Evolutionary conservation across 2,329 filamentous ascomycete species (phyloP).

Genomic region (Phialophora expanda): DNA sequence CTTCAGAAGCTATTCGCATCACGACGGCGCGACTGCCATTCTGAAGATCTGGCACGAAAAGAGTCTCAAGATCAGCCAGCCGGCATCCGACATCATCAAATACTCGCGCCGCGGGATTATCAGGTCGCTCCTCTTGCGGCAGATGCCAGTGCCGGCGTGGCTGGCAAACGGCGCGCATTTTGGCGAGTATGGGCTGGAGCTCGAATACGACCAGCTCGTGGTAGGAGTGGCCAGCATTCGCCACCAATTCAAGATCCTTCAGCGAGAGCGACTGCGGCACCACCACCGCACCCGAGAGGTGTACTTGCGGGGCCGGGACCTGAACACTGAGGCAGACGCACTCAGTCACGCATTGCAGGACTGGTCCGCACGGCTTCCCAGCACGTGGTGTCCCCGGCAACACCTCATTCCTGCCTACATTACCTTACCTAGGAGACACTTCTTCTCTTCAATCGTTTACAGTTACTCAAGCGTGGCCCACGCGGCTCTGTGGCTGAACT

Average conservation of each 20-base stretch:
- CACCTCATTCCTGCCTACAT: slow-evolving; percentile 26
- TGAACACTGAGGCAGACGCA: slow-evolving; percentile 23
- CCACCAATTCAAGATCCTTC: slow-evolving; percentile 8
- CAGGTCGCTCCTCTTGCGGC: slow-evolving; percentile 40
- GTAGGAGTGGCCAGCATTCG: slow-evolving; percentile 38
- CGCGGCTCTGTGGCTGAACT: slow-evolving; percentile 40
- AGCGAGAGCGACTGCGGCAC: slow-evolving; percentile 9
- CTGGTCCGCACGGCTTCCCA: slow-evolving; percentile 27
- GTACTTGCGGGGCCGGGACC: slow-evolving; percentile 4
- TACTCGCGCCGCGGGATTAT: slow-evolving; percentile 42
- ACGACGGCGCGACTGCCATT: slow-evolving; percentile 43
- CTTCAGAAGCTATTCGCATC: slow-evolving; percentile 46
- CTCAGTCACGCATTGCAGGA: slow-evolving; percentile 26
- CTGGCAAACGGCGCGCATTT: slow-evolving; percentile 41
- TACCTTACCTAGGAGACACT: slow-evolving; percentile 27
- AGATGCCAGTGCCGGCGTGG: slow-evolving; percentile 42
- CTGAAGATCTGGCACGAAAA: slow-evolving; percentile 42
- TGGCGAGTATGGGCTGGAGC: slow-evolving; percentile 42
- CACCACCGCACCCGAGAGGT: slow-evolving; percentile 1
- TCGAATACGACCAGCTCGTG: slow-evolving; percentile 42
- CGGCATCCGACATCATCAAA: slow-evolving; percentile 40
- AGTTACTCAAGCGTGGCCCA: slow-evolving; percentile 37
- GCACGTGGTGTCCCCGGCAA: slow-evolving; percentile 18
- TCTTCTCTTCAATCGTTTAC: slow-evolving; percentile 40
- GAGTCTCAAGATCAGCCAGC: neutral